Conservation (phyloP, 345 rosid genomes). For the Linum tenue region DNA sequence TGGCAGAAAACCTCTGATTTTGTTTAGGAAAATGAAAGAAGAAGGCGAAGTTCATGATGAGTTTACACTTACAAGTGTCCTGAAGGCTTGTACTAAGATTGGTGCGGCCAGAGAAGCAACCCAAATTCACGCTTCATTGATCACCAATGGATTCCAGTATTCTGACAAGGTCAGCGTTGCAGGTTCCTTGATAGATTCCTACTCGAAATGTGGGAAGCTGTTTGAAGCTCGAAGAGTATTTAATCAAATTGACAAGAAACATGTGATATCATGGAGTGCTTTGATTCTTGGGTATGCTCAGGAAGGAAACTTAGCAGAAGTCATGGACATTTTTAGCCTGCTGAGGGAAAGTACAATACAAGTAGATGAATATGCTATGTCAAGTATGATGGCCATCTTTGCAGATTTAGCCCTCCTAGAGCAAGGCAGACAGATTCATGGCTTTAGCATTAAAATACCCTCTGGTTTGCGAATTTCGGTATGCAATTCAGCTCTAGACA, state of each 20-base stretch:
- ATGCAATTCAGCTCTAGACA: slow-evolving; percentile 58
- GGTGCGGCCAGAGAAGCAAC: slow-evolving; percentile 42
- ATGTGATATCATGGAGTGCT: slow-evolving; percentile 61
- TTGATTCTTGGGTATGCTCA: slow-evolving; percentile 80
- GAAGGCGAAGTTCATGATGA: slow-evolving; percentile 44
- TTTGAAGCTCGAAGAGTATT: slow-evolving; percentile 49
- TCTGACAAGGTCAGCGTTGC: slow-evolving; percentile 31
- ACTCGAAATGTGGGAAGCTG: slow-evolving; percentile 58
- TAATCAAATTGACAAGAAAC: slow-evolving; percentile 44
- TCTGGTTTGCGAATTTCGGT: slow-evolving; percentile 59
- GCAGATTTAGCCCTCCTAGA: slow-evolving; percentile 78
- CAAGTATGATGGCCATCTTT: slow-evolving; percentile 63
- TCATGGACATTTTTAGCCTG: slow-evolving; percentile 57
- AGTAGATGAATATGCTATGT: slow-evolving; percentile 56
- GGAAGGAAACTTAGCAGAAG: slow-evolving; percentile 50
- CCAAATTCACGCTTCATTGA: slow-evolving; percentile 55
- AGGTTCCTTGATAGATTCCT: slow-evolving; percentile 66
- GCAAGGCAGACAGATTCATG: slow-evolving; percentile 87
- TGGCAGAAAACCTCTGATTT: slow-evolving; percentile 47
- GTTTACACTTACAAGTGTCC: slow-evolving; percentile 53
- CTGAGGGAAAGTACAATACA: slow-evolving; percentile 31
- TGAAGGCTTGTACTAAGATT: slow-evolving; percentile 57
- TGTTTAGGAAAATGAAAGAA: slow-evolving; percentile 44
- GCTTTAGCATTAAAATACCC: slow-evolving; percentile 48
- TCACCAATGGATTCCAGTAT: slow-evolving; percentile 48